Base-by-base conservation (phyloP, 192 early-diverging fungal species). In the Gryganskiella cystojenkinii region DNA sequence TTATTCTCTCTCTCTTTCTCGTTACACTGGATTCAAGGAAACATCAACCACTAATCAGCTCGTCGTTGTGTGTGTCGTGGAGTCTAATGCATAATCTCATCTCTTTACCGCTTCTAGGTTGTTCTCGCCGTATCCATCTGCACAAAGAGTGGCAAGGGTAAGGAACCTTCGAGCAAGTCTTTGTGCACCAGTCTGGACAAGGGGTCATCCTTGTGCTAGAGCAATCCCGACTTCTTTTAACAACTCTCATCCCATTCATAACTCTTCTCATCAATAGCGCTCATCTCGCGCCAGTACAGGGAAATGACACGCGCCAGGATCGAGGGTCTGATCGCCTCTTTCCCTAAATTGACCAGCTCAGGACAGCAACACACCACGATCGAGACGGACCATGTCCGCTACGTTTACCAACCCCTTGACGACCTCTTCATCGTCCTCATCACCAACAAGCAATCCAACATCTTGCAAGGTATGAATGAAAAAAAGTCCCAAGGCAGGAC, bases 381-480 rank as follows among this genome's bases (percentile, higher is more conserved):
- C 20, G 96, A 99, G 71, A 98, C 97, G 2, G 97, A 99, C 31
- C 84, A 93, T 46, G 93, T 99, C 44, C 93, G 97, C 58, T 99
- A 95, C 82, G 95, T 99, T 35, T 99, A 99, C 84, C 97, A 98
- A 85, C 96, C 96, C 19, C 87, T 99, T 34, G 97, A 97, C 43
- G 92, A 96, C 15, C 90, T 98, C 60, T 99, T 91, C 61, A 91
- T 95, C 64, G 95, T 99, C 27, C 86, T 99, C 19, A 92, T 98
- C 55, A 98, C 97, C 59, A 96, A 93, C 74, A 88, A 87, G 35
- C 92, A 98, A 69, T 95, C 93, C 71, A 99, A 99, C 75, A 99
- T 99, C 61, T 85, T 99, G 31, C 96, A 98, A 86, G 63, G 63
- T 65, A 40, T 40, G 37, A 13, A 5, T 40, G 37, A 40, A n/a